Conservation (phyloP, 106 monocot genomes). For the Dendrobium huoshanense region DNA sequence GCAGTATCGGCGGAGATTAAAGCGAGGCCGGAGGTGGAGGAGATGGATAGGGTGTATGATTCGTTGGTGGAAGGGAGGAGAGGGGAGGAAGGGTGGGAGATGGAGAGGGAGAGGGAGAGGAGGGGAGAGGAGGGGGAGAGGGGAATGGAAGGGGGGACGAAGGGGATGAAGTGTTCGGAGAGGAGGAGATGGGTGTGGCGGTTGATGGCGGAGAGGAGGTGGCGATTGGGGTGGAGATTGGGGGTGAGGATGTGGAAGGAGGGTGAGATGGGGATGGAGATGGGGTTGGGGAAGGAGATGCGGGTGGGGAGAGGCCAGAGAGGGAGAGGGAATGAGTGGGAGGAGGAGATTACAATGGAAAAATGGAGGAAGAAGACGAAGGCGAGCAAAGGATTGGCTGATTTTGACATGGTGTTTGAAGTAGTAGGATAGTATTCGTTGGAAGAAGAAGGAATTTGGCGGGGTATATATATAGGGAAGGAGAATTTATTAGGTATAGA, state of each 20-base stretch:
- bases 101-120: slow-evolving; percentile 31
- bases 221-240: slow-evolving; percentile 9
- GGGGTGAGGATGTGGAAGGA: slow-evolving; percentile 41
- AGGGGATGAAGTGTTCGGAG: slow-evolving; percentile 41
- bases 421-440: too few species aligned
- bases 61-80: slow-evolving; percentile 61
- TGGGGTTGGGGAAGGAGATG: not conserved
- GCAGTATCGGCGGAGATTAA: slow-evolving; percentile 38
- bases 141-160: slow-evolving; percentile 25
- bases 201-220: slow-evolving; percentile 32
- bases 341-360: not conserved
- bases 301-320: not conserved
- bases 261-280: slow-evolving; percentile 30
- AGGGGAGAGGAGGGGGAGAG: slow-evolving; percentile 19
- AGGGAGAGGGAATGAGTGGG: not conserved
- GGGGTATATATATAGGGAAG: too few species aligned
- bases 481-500: too few species aligned
- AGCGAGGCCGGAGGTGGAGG: slow-evolving; percentile 17
- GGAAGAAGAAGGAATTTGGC: too few species aligned
- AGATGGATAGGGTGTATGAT: slow-evolving; percentile 56
- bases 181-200: slow-evolving; percentile 44
- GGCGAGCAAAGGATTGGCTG: not conserved
- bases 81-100: slow-evolving; percentile 41
- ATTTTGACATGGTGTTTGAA: not conserved
- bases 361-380: not conserved